Evolutionary conservation across 228 moss, liverwort and hornwort genomes (phyloP), one percentile per base, ranked within the genome.

Genomic region (Sphagnum fallax): DNA sequence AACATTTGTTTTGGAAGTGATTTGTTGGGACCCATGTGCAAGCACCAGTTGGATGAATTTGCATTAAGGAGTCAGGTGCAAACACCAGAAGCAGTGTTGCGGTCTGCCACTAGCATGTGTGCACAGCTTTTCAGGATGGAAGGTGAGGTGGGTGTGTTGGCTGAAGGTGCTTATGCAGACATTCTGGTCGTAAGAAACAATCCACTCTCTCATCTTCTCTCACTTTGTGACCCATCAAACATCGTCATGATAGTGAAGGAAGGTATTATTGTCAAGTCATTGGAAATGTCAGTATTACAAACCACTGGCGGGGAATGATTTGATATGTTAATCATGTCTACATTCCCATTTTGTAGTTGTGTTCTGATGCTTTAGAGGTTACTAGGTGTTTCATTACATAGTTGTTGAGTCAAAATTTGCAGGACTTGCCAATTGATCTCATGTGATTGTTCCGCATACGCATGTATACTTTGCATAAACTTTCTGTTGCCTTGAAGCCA

Each of bases 1-100:
- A 85, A 80, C 8, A 71, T 88, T 7, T 88, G 88, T 51, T 88
- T 78, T 57, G 88, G 88, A 9, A 85, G 76, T 57, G 88, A 88
- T 75, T 72, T 88, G 62, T 53, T 88, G 73, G 88, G 88, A 48
- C 57, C 75, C 59, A 88, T 85, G 88, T 82, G 82, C 55, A 65
- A 75, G 57, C 75, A 88, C 51, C 88, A 88, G 80, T 71, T 78
- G 4, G 76, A 85, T 59, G 88, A 88, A 69, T 82, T 85, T 49
- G 52, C 80, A 8, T 67, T 88, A 18, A 75, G 88, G 64, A 78
- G 82, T 66, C 60, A 65, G 32, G 85, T 85, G 16, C 88, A 88
- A 78, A 76, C 73, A 53, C 66, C 88, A 0, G 76, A 52, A 4
- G 49, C 70, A 4, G 82, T 85, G 69, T 78, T 88, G 51, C 82